Base-by-base conservation (phyloP, 2,329 filamentous ascomycete species). In the Fusarium tjaetaba region DNA sequence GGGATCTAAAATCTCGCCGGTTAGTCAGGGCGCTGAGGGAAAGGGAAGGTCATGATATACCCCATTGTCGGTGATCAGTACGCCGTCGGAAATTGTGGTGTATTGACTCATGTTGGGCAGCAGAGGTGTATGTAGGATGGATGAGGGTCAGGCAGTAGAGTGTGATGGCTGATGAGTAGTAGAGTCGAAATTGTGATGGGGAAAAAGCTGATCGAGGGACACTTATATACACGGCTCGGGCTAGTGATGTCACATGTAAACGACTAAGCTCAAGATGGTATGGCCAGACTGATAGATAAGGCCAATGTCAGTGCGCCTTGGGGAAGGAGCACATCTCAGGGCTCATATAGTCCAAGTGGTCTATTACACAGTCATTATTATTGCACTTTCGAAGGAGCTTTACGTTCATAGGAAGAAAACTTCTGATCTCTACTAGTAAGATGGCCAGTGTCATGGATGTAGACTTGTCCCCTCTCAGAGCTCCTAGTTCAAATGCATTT, bases 181-280 rank as follows among this genome's bases (percentile, higher is more conserved):
- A 32, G 11, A 32, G 11, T 32, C 30, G 16, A 24, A 16, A 24
- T 1, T 34, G 8, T 20, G 22, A 24, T 7, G 0, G 2, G 11
- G 5, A 4, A 14, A 5, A 11, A 5, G 48, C 11, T 24, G 11
- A 34, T 51, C 16, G 4, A 34, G 5, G 16, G 20, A 51, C 30
- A 1, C 0, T 51, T 51, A 51, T 34, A 51, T 24, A 51, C 48
- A 34, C 2, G n/a, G 30, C 48, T 24, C 2, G 0, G n/a, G n/a
- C 11, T 15, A 0, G 30, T 34, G 48, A 52, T 34, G 48, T 52
- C 48, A 52, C 16, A 24, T 2, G 11, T 11, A 0, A 20, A 6
- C 11, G 11, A 51, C n/a, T 51, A 51, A 34, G 2, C 48, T 20
- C 0, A 4, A 34, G 2, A 24, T 3, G 16, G 30, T 14, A 8